Evolutionary conservation across 352 stramenopile genomes (phyloP), one percentile per base, ranked within the genome.

Genomic region (Phytophthora tentaculata): DNA sequence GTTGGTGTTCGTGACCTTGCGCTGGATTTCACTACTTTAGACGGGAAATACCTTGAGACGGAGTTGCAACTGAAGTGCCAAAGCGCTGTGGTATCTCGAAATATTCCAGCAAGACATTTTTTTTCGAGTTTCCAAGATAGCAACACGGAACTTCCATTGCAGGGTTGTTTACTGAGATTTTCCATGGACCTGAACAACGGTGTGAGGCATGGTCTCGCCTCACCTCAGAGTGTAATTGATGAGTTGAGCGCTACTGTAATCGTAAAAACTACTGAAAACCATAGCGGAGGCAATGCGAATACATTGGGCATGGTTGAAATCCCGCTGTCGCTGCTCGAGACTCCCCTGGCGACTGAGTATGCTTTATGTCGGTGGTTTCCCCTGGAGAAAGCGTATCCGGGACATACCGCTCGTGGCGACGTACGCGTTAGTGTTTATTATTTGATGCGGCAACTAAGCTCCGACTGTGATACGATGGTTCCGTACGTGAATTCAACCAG

Each of bases 361-460:
- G 69, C 73, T 0, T 77, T 91, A 54, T 84, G 59, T 19, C 74
- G 83, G 13, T 91, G 83, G 83, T 89, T 91, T 50, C 83, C 83
- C 3, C 67, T 91, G 1, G 79, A 88, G 32, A 78, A 71, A 41
- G 53, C 65, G 8, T 53, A 54, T 28, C 50, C 61, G 8, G 78
- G 71, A 3, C 74, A 76, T n/a, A 59, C 56, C n/a, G 62, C 53
- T n/a, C 68, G 78, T 26, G 80, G 80, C 47, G 80, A 88, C 37
- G 54, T 89, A 13, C 76, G 76, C 5, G 52, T 88, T 19, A 64
- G 63, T 26, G 64, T 88, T 20, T 50, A 59, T 28, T 78, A 81
- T 28, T 61, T 83, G 7, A 83, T 79, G 71, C 72, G 76, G 0
- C 63, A 54, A 61, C 39, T 45, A 47, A 64, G 16, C 26, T 19